A percentile compares a stretch with the other conserved stretches of the same genome.
Conservation (phyloP, 805 yeast species). For the Dipodascopsis uninucleata region DNA sequence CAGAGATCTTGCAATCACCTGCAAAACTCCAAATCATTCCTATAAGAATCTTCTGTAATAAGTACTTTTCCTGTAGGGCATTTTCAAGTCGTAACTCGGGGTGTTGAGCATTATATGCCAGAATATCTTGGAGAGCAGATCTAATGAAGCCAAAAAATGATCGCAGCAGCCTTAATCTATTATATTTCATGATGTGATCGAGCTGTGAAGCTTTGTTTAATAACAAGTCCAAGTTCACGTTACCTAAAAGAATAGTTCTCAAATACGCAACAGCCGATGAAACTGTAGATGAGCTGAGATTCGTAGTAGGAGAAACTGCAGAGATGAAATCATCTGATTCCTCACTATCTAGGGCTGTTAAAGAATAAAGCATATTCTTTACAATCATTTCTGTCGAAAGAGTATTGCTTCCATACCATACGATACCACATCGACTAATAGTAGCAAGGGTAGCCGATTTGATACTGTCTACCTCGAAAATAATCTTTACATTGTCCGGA, state of each 20-base stretch:
- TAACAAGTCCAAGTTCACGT: slow-evolving; percentile 27
- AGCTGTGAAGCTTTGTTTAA: slow-evolving; percentile 33
- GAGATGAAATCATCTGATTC: not conserved
- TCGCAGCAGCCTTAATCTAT: slow-evolving; percentile 38
- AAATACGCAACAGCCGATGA: slow-evolving; percentile 1
- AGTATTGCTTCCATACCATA: slow-evolving; percentile 55
- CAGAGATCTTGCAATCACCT: slow-evolving; percentile 49
- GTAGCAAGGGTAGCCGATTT: slow-evolving; percentile 83
- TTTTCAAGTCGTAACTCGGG: slow-evolving; percentile 28
- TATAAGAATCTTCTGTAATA: slow-evolving; percentile 29
- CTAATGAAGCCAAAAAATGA: slow-evolving; percentile 44
- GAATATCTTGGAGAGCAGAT: slow-evolving; percentile 37
- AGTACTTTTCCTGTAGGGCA: slow-evolving; percentile 32
- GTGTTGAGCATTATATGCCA: slow-evolving; percentile 29
- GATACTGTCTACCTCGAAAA: slow-evolving; percentile 74
- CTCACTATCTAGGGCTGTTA: not conserved
- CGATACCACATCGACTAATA: slow-evolving; percentile 85
- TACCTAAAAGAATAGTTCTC: not conserved
- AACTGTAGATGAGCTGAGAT: not conserved
- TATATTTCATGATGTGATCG: slow-evolving; percentile 53
- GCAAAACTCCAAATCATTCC: slow-evolving; percentile 60
- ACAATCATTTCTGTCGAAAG: slow-evolving; percentile 30
- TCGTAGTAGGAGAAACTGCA: not conserved
- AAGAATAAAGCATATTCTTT: too few relatives aligned
- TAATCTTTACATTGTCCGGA: slow-evolving; percentile 57